Base-by-base conservation (phyloP, 768 basidiomycete genomes). In the Tylopilus rubrobrunneus region DNA sequence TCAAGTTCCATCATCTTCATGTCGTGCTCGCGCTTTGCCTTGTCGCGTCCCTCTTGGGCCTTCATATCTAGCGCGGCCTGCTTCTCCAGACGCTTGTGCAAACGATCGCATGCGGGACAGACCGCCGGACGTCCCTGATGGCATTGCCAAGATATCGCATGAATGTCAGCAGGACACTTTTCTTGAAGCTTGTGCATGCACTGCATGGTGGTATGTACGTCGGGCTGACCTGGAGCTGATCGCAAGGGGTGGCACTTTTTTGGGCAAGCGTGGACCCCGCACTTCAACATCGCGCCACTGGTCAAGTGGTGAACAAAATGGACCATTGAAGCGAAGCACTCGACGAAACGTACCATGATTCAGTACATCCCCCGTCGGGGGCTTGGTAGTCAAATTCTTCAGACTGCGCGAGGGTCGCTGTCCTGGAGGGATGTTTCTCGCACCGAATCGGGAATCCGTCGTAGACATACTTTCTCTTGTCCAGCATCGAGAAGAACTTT, bases 351-450 rank as follows among this genome's bases (percentile, higher is more conserved):
- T 66, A 86, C 87, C 86, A 88, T 39, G 77, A 74, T 52, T 78
- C 73, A 2, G 60, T 68, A 52, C 86, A 88, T 2, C 86, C 86
- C 5, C 86, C 86, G 40, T 86, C 85, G 0, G 86, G 86, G 55
- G 74, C 75, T 23, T 71, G 60, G 19, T 56, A 55, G 8, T 84
- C 80, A 49, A 88, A 88, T 3, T 85, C 78, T 0, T 53, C 67
- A 0, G 79, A 67, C 10, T 63, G 37, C 9, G 63, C 60, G 2
- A 88, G 60, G 15, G 74, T 42, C 0, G 65, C 69, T 0, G 56
- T 75, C 7, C 67, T 71, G 36, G 73, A 61, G 0, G 77, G 76
- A 63, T 88, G 86, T 2, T 72, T 74, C 55, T 83, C 76, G 55
- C 86, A 88, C 52, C 66, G 67, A 27, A 80, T 72, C 5, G 86